Evolutionary conservation across 1,284 basidiomycete genomes (phyloP).

Genomic region (Tausonia pullulans): DNA sequence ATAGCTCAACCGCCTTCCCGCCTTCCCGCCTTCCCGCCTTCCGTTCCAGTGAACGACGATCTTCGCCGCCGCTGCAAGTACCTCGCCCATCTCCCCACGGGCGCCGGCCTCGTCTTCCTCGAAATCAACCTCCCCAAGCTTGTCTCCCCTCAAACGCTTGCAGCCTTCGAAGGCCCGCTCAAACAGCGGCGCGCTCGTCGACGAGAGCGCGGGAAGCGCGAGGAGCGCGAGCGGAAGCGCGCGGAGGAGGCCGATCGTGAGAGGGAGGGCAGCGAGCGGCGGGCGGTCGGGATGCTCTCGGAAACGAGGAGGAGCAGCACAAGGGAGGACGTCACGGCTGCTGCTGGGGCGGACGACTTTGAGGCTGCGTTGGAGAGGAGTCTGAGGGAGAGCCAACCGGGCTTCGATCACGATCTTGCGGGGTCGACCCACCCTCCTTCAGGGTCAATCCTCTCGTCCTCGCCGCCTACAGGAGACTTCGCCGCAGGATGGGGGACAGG

Average conservation of each 20-base stretch:
- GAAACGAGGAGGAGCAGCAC: neutral
- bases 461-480: neutral
- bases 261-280: constrained; percentile 25
- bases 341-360: constrained; percentile 12
- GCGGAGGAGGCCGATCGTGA: constrained; percentile 63
- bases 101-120: constrained; percentile 86
- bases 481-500: neutral
- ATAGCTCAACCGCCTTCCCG: constrained; percentile 37
- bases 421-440: neutral
- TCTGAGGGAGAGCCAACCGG: constrained; percentile 5
- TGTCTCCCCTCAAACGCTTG: constrained; percentile 58
- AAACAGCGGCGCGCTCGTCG: constrained; percentile 61
- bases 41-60: constrained; percentile 69
- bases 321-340: neutral
- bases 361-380: constrained; percentile 15
- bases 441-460: neutral
- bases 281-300: neutral
- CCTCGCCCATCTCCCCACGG: constrained; percentile 79
- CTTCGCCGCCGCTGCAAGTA: constrained; percentile 91
- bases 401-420: neutral
- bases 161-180: constrained; percentile 66
- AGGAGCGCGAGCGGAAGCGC: constrained; percentile 63
- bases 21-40: neutral
- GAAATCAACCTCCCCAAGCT: constrained; percentile 73
- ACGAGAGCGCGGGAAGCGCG: constrained; percentile 64